phyloP scores from a whole-genome alignment of 2,329 filamentous ascomycete species.

The Fusarium transvaalense region DNA sequence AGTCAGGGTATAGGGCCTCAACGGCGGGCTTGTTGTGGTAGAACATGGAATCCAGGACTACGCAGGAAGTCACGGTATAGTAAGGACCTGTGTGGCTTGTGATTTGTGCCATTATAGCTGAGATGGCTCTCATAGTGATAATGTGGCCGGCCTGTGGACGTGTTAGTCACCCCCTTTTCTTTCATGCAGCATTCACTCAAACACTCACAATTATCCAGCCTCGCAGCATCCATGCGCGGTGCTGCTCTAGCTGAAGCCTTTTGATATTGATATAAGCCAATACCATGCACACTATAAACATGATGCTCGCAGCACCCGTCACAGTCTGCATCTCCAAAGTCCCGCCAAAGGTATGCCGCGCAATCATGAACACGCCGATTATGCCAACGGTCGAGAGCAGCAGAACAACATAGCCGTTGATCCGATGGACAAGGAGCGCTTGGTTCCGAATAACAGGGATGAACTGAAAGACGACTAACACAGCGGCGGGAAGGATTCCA shows the following conservation, averaged over 20 bases:
- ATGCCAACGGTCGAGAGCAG: conserved; percentile 61
- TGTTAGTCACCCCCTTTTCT: background rate
- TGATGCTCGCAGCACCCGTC: conserved; percentile 59
- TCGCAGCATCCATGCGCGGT: conserved; percentile 73
- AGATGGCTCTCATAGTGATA: conserved; percentile 64
- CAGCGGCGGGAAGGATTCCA: conserved; percentile 59
- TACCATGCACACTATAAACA: conserved; percentile 58
- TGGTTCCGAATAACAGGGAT: conserved; percentile 62
- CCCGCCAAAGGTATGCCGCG: conserved; percentile 66
- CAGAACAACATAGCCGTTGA: conserved; percentile 69
- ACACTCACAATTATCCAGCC: conserved; percentile 61
- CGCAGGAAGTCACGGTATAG: conserved; percentile 57
- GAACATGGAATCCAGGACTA: conserved; percentile 59
- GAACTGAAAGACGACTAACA: conserved; percentile 63
- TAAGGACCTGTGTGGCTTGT: conserved; percentile 50
- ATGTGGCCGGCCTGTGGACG: conserved; percentile 58
- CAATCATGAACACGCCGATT: conserved; percentile 66
- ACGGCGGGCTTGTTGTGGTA: conserved; percentile 48
- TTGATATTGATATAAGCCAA: conserved; percentile 70
- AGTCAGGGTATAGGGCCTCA: conserved; percentile 59
- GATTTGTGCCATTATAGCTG: conserved; percentile 57
- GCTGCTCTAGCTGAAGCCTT: conserved; percentile 71
- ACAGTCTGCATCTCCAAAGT: conserved; percentile 62
- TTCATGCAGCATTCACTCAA: rapidly evolving
- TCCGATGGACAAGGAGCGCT: conserved; percentile 66